These are phyloP conservation scores for Capsicum pubescens DNA, from an alignment of 257 asterid genomes.

Conservation along the genomic window DNA sequence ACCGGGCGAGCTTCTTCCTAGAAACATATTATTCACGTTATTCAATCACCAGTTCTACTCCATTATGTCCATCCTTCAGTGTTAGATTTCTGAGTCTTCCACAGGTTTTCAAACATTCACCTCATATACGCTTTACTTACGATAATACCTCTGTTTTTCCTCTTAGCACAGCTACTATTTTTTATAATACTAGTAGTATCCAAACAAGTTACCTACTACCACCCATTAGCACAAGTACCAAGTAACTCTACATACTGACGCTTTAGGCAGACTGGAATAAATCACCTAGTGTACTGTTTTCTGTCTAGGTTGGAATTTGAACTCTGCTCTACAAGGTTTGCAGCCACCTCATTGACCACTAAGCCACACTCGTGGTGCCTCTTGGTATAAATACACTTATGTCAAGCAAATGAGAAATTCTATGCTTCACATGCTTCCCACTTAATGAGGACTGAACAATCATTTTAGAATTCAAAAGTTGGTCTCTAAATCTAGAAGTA, in stretches of 20 bases:
- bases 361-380: neutral
- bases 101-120: neutral
- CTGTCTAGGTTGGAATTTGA: neutral
- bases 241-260: neutral
- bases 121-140: neutral
- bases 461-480: neutral
- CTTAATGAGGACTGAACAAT: neutral
- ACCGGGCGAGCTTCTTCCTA: neutral
- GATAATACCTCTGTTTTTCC: neutral
- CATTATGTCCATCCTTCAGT: constrained; percentile 1
- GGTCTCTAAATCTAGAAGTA: neutral
- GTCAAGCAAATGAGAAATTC: constrained; percentile 6
- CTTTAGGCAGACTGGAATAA: neutral
- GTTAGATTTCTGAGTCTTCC: neutral
- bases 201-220: neutral
- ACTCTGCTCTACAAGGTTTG: neutral
- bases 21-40: constrained; percentile 21
- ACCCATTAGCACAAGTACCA: too few relatives aligned
- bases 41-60: neutral
- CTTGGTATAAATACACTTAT: neutral
- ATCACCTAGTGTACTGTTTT: neutral
- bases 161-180: neutral
- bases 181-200: neutral
- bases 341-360: neutral
- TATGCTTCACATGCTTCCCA: neutral